Base-by-base conservation (phyloP, 164 flowering plant genomes). In the Santalum album region DNA sequence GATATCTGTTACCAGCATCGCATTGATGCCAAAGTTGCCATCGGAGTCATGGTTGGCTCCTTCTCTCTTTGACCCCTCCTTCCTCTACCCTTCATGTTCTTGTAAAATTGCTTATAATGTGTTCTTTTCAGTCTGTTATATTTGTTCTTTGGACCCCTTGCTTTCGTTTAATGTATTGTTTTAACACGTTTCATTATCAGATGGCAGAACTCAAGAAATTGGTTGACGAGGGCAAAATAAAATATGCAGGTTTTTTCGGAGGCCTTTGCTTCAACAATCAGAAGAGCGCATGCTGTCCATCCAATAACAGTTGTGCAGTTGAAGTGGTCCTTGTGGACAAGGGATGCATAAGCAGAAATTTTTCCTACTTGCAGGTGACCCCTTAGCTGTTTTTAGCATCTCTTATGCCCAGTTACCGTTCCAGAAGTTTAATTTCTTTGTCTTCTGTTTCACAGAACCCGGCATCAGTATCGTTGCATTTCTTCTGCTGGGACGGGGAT, bases 381-480 rank as follows among this genome's bases (percentile, higher is more conserved):
- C 14, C 34, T 27, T n/a, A 5, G 16, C 14, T 38, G 42, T 38
- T 1, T 4, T 38, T 9, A 16, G 16, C 36, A 7, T 38, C 17
- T 38, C 3, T 38, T 23, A 23, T 10, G 20, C 1, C 18, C 10
- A 44, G 9, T n/a, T n/a, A n/a, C n/a, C n/a, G n/a, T n/a, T n/a
- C 7, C 20, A 1, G 17, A 44, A 17, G 10, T 7, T 7, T 44
- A 44, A 44, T 44, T 17, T 44, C 16, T 5, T 54, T 22, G 9
- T 45, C 11, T 25, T 39, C 19, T 0, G 50, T 25, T 14, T 51
- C 59, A 72, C 72, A 53, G 72, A 72, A 55, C 70, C 69, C 1
- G 87, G 84, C 14, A 79, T 79, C 25, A 83, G 83, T 1, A 77
- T 82, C 50, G 84, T 82, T 58, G 63, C 84, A 11, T 82, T 75